phyloP scores from a whole-genome alignment of 495 filamentous ascomycete species.

The Bathelium albidoporum region DNA sequence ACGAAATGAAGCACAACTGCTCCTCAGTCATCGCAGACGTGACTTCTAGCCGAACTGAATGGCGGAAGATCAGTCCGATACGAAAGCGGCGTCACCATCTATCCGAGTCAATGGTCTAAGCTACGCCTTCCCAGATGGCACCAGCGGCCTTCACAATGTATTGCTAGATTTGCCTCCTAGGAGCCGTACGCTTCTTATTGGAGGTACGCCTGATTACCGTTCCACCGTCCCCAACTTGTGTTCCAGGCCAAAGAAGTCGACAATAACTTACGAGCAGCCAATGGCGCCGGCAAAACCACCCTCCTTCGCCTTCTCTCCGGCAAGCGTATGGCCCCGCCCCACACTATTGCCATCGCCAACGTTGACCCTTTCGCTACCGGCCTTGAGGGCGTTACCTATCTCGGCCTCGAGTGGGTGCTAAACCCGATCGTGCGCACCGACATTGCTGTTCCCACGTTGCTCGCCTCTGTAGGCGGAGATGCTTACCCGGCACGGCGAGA shows the following conservation, averaged over 20 bases:
- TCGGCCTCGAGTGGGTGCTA: slow-evolving; percentile 97
- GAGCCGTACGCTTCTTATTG: slow-evolving; percentile 84
- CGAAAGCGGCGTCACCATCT: slow-evolving; percentile 30
- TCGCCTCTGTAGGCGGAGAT: slow-evolving; percentile 77
- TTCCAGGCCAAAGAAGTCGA: slow-evolving; percentile 3
- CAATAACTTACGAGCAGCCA: slow-evolving; percentile 45
- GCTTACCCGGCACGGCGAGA: slow-evolving; percentile 70
- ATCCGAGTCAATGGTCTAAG: slow-evolving; percentile 67
- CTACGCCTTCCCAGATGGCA: slow-evolving; percentile 80
- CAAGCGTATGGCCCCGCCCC: slow-evolving; percentile 74
- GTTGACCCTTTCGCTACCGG: slow-evolving; percentile 83
- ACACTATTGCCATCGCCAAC: slow-evolving; percentile 62
- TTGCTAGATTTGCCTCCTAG: slow-evolving; percentile 64
- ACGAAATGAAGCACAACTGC: background rate
- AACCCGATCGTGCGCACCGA: slow-evolving; percentile 93
- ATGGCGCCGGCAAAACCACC: slow-evolving; percentile 95
- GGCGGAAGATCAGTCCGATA: background rate
- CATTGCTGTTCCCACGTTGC: slow-evolving; percentile 78
- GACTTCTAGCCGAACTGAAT: background rate
- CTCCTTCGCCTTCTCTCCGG: slow-evolving; percentile 84
- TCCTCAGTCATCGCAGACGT: background rate
- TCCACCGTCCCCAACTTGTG: background rate
- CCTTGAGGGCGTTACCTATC: slow-evolving; percentile 88
- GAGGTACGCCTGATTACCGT: slow-evolving; percentile 48
- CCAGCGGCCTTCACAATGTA: slow-evolving; percentile 59